phyloP scores from a whole-genome alignment of 2,329 filamentous ascomycete genomes.

The Penicillium sp. region DNA sequence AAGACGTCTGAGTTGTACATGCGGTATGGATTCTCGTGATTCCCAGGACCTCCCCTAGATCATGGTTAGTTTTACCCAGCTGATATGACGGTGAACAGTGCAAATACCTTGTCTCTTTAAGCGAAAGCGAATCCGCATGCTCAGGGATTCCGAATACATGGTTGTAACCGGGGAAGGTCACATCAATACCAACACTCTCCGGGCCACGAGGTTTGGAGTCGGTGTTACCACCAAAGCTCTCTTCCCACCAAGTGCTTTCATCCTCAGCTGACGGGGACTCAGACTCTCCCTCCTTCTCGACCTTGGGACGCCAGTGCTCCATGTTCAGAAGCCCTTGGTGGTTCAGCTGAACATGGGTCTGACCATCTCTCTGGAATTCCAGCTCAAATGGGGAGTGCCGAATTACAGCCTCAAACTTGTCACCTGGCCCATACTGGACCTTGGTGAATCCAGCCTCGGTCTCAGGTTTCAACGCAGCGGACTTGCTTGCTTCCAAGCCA shows the following conservation, averaged over 20 bases:
- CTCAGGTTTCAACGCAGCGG: constrained; percentile 66
- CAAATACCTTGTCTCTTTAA: constrained; percentile 75
- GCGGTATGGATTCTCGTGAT: constrained; percentile 85
- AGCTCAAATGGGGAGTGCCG: constrained; percentile 78
- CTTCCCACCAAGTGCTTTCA: constrained; percentile 97
- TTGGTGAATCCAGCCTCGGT: constrained; percentile 66
- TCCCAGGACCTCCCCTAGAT: constrained; percentile 70
- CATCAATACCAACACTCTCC: constrained; percentile 87
- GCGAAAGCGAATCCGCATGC: constrained; percentile 81
- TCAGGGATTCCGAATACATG: constrained; percentile 94
- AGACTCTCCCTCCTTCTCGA: constrained; percentile 60
- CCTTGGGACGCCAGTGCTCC: constrained; percentile 91
- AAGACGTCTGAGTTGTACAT: constrained; percentile 97
- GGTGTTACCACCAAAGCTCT: constrained; percentile 91
- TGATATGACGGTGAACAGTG: neutral
- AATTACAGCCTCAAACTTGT: constrained; percentile 78
- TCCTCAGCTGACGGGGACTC: constrained; percentile 42
- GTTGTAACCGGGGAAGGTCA: constrained; percentile 86
- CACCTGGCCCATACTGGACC: constrained; percentile 74
- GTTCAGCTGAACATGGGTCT: constrained; percentile 83
- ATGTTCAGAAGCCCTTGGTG: constrained; percentile 86
- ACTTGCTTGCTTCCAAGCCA: constrained; percentile 69
- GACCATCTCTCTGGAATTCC: constrained; percentile 81
- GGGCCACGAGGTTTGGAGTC: constrained; percentile 94
- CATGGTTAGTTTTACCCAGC: constrained; percentile 19